Base-by-base conservation (phyloP, 352 stramenopile species). In the Phytophthora melonis region DNA sequence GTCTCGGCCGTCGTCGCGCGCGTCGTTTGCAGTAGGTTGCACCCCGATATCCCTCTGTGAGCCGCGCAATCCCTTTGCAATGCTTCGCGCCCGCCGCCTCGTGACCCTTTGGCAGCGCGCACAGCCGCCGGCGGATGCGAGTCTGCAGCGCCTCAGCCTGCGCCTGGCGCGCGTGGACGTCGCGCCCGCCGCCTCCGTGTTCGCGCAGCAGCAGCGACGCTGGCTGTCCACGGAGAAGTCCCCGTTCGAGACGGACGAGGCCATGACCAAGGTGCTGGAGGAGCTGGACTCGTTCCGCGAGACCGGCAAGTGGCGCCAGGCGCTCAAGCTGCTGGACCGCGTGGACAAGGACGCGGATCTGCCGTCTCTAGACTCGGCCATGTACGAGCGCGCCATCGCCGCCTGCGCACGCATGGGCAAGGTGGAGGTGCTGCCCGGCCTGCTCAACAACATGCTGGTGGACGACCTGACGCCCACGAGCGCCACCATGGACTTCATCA, bases 341-440 rank as follows among this genome's bases (percentile, higher is more conserved):
- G 81, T 91, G 30, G 88, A 94, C 77, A 86, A 88, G 66, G 70
- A 84, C 27, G 75, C 79, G 11, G 30, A 74, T 32, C 71, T 94
- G 58, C 80, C 84, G 32, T 45, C 72, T 14, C 75, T 94, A 52
- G 85, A 95, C 47, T 54, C 88, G 10, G 72, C 70, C 25, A 92
- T 94, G 88, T 96, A 96, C 70, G 89, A 96, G 65, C 78, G 85
- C 58, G 83, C 88, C n/a, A 91, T 96, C 66, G 88, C 79, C 16
- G 74, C 89, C 21, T 94, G 88, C 61, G 89, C 88, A 47, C 89
- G 89, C 63, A 91, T 92, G 82, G 88, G 88, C 63, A 93, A 92
- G 63, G 84, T 94, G 55, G 86, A 94, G 30, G 87, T 94, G 55
- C 77, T 96, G 10, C 84, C 86, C 0, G 86, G 86, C 0, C 64